Conservation (phyloP, 352 stramenopile species). For the Pythium aphanidermatum region DNA sequence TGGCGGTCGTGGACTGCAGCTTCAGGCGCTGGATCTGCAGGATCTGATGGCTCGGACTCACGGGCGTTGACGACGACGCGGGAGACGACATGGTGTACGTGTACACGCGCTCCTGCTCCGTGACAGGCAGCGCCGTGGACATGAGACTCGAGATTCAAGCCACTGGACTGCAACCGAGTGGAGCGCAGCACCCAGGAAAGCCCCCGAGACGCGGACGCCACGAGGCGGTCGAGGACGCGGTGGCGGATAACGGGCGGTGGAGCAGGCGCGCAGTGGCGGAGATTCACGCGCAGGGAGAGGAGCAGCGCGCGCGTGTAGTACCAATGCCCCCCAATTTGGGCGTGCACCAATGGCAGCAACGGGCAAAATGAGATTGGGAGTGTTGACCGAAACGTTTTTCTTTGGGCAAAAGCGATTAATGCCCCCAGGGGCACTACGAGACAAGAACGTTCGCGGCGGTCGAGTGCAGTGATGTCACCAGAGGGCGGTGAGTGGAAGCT, state of each 20-base stretch:
- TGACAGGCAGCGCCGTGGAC: constrained; percentile 15
- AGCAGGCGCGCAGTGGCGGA: no score
- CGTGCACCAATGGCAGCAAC: constrained; percentile 20
- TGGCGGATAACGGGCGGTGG: no score
- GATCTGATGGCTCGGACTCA: constrained; percentile 29
- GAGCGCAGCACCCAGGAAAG: no score
- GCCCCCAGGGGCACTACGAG: constrained; percentile 1
- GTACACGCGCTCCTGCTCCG: constrained; percentile 16
- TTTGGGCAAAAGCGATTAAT: constrained; percentile 8
- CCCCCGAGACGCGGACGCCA: no score
- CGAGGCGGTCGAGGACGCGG: no score
- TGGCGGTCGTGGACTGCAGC: constrained; percentile 10
- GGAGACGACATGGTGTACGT: constrained; percentile 7
- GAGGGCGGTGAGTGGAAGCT: no score
- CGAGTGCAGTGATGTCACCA: constrained; percentile 13
- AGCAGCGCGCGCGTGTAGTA: constrained; percentile 1
- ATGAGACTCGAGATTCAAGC: constrained; percentile 6
- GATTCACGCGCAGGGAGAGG: no score
- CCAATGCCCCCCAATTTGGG: no score
- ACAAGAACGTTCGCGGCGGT: constrained; percentile 14
- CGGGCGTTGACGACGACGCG: constrained; percentile 3
- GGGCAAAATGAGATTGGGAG: constrained; percentile 20
- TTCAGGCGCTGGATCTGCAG: constrained; percentile 44
- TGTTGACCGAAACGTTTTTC: constrained; percentile 27
- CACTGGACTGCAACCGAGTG: not conserved